Base-by-base conservation (phyloP, 257 asterid genomes). In the Cruciata laevipes region DNA sequence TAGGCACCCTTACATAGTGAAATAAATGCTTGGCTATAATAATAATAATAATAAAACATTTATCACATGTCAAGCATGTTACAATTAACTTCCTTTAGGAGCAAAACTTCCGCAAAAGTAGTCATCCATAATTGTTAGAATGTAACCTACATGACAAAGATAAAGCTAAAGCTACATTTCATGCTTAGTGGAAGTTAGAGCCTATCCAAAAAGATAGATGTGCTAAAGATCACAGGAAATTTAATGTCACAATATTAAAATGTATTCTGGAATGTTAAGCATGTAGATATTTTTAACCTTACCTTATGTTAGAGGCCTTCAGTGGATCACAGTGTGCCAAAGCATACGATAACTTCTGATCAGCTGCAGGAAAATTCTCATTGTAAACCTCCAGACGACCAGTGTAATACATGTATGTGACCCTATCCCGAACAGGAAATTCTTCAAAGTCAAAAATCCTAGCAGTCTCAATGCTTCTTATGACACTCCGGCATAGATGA, bases 381-480 rank as follows among this genome's bases (percentile, higher is more conserved):
- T 90, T 93, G 91, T 88, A 90, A 58, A 93, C 96, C 87, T 90
- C 99, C 81, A 93, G 78, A 56, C 96, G 92, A 67, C 99, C 99
- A 68, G 99, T 93, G 79, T 93, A 93, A 78, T 93, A 93, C 97
- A 93, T 93, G 88, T 93, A 90, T 13, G 99, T 90, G 77, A 90
- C 96, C 85, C 87, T 92, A 77, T 92, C 98, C 88, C 95, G 80
- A 32, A 82, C 86, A 7, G 96, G 97, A 56, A 89, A 92, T 85
- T 93, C 99, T 84, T 93, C 97, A 40, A 93, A 93, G 76, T 93
- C 96, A 61, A 93, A 93, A 73, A 90, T 85, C 69, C 88, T 82
- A 64, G 99, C 97, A 40, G 97, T 93, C 75, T 93, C 97, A 70
- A 93, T 93, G 82, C 99, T 93, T 78, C 99, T 79, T 71, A 91